These are phyloP conservation scores for Waltiozyma sp. DNA, from an alignment of 1,139 yeast species.

Conservation along the genomic window DNA sequence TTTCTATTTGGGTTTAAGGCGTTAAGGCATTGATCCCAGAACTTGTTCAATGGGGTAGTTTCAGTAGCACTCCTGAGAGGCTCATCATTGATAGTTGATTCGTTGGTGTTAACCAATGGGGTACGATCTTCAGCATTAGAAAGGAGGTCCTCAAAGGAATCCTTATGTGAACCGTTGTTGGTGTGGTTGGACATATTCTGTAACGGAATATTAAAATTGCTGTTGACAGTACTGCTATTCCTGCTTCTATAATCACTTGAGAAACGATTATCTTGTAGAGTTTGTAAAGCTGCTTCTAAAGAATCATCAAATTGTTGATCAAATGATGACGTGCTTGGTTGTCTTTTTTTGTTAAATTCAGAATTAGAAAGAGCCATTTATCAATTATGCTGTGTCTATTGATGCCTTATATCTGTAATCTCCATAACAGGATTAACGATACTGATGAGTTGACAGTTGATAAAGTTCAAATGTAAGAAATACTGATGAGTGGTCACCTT, in stretches of 20 bases:
- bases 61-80: background rate
- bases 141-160: constrained; percentile 17
- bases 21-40: constrained; percentile 2
- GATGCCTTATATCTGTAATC: background rate
- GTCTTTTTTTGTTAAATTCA: constrained; percentile 14
- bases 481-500: too few species aligned
- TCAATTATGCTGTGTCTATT: background rate
- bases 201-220: constrained; percentile 13
- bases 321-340: constrained; percentile 24
- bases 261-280: constrained; percentile 20
- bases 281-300: constrained; percentile 28
- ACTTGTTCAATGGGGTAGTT: background rate
- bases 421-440: background rate
- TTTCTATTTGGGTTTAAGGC: constrained; percentile 1
- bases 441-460: too few species aligned
- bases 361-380: constrained; percentile 13
- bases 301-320: constrained; percentile 27
- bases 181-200: constrained; percentile 12
- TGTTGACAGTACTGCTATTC: constrained; percentile 2
- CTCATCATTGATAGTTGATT: background rate
- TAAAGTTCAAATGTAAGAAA: too few species aligned
- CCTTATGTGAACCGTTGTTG: constrained; percentile 10
- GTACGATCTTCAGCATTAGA: constrained; percentile 12
- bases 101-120: constrained; percentile 1
- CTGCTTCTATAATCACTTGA: constrained; percentile 11